These are phyloP conservation scores for Fusarium decemcellulare DNA, from an alignment of 2,329 filamentous ascomycete species.

Conservation along the genomic window DNA sequence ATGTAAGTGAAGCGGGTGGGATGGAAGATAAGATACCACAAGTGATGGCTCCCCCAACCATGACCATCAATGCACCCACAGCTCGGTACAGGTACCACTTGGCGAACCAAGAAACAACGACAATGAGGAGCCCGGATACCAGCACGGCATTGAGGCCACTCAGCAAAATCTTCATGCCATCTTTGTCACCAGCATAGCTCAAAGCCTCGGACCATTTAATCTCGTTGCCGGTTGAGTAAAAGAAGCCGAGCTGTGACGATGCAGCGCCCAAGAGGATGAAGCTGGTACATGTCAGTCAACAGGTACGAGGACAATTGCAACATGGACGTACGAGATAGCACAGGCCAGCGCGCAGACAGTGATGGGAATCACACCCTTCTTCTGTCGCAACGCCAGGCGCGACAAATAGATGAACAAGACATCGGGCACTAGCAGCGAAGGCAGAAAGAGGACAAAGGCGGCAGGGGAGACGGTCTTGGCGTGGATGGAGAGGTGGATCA, in stretches of 20 bases:
- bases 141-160: slow-evolving; percentile 47
- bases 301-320: neutral
- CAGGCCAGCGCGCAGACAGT: slow-evolving; percentile 41
- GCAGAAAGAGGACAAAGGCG: slow-evolving; percentile 48
- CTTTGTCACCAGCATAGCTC: slow-evolving; percentile 47
- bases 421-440: slow-evolving; percentile 49
- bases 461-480: slow-evolving; percentile 42
- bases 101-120: slow-evolving; percentile 44
- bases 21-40: slow-evolving; percentile 35
- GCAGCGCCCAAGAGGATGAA: slow-evolving; percentile 48
- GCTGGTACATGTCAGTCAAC: slow-evolving; percentile 31
- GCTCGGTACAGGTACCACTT: slow-evolving; percentile 44
- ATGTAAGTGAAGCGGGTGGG: neutral
- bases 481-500: slow-evolving; percentile 48
- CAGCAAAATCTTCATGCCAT: slow-evolving; percentile 51
- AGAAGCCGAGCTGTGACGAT: slow-evolving; percentile 52
- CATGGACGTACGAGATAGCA: slow-evolving; percentile 45
- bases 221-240: slow-evolving; percentile 49
- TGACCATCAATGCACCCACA: slow-evolving; percentile 39
- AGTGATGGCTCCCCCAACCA: slow-evolving; percentile 33
- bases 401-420: slow-evolving; percentile 42
- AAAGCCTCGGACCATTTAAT: slow-evolving; percentile 50
- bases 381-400: slow-evolving; percentile 47
- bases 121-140: slow-evolving; percentile 37
- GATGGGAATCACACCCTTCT: slow-evolving; percentile 43